These are phyloP conservation scores for Lentinula lateritia DNA, from an alignment of 768 basidiomycete genomes.

Conservation along the genomic window DNA sequence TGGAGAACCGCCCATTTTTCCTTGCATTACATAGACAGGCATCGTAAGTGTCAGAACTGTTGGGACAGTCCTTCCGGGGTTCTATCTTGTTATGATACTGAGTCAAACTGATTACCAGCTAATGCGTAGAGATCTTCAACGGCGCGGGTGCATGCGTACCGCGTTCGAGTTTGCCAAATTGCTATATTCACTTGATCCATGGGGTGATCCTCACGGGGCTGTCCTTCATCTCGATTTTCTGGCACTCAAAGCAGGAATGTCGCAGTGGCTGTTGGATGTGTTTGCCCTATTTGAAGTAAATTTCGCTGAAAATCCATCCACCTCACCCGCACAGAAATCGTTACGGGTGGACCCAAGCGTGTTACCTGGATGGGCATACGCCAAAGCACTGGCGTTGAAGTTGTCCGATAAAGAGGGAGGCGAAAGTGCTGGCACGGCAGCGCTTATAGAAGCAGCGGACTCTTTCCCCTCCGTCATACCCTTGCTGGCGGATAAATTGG, in stretches of 20 bases:
- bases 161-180: slow-evolving; percentile 91
- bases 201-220: slow-evolving; percentile 84
- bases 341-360: slow-evolving; percentile 44
- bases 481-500: slow-evolving; percentile 81
- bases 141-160: slow-evolving; percentile 85
- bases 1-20: slow-evolving; percentile 93
- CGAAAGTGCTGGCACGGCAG: slow-evolving; percentile 55
- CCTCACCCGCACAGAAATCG: slow-evolving; percentile 1
- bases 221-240: slow-evolving; percentile 81
- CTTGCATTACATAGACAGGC: slow-evolving; percentile 82
- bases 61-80: background rate
- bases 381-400: slow-evolving; percentile 63
- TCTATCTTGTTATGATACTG: background rate
- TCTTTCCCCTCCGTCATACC: slow-evolving; percentile 80
- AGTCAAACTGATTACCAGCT: background rate
- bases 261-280: slow-evolving; percentile 73
- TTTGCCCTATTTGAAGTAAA: slow-evolving; percentile 41
- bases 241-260: slow-evolving; percentile 75
- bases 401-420: slow-evolving; percentile 41
- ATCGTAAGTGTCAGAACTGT: slow-evolving; percentile 41
- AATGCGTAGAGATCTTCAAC: slow-evolving; percentile 63
- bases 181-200: slow-evolving; percentile 79
- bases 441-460: slow-evolving; percentile 66
- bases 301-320: slow-evolving; percentile 9
- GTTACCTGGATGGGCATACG: slow-evolving; percentile 76